Evolutionary conservation across 2,329 filamentous ascomycete genomes (phyloP).

Genomic region (Escovopsis weberi): DNA sequence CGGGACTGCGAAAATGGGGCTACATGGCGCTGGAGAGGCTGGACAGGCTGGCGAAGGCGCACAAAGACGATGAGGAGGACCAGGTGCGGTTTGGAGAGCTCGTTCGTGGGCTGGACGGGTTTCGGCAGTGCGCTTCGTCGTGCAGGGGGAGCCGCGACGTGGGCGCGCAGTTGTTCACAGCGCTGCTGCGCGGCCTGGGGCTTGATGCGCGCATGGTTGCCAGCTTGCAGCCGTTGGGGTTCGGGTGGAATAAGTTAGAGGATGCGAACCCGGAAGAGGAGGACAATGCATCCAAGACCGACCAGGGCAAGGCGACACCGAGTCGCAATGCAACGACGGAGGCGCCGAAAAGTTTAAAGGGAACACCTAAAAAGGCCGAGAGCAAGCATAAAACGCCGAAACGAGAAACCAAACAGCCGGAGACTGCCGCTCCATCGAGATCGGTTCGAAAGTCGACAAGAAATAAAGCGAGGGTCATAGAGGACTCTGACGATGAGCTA

Average conservation of each 20-base stretch:
- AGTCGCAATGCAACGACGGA: no score
- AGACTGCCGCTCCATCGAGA: constrained; percentile 9
- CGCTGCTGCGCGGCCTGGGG: constrained; percentile 64
- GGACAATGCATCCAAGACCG: not conserved
- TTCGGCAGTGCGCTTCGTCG: constrained; percentile 51
- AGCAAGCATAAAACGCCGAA: constrained; percentile 7
- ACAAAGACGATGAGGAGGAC: constrained; percentile 48
- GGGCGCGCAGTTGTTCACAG: constrained; percentile 80
- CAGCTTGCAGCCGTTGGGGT: constrained; percentile 74
- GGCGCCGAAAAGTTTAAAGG: constrained; percentile 2
- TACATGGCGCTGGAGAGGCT: constrained; percentile 69
- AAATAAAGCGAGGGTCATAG: constrained; percentile 6
- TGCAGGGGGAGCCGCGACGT: constrained; percentile 77
- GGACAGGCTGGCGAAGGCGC: constrained; percentile 58
- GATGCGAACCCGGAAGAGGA: constrained; percentile 47
- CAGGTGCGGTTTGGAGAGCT: constrained; percentile 65
- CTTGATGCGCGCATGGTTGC: constrained; percentile 73
- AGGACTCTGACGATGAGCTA: constrained; percentile 35
- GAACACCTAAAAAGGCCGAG: constrained; percentile 2
- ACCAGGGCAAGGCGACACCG: not conserved
- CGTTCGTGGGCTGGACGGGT: constrained; percentile 50
- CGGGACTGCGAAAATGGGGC: constrained; percentile 75
- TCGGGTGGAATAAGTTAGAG: constrained; percentile 80
- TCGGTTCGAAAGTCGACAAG: constrained; percentile 5
- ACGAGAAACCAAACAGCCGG: constrained; percentile 1